Percentiles rank a stretch among this genome's conserved stretches.
Conservation (phyloP, 495 filamentous ascomycete species). For the Penicillium samsonianum region DNA sequence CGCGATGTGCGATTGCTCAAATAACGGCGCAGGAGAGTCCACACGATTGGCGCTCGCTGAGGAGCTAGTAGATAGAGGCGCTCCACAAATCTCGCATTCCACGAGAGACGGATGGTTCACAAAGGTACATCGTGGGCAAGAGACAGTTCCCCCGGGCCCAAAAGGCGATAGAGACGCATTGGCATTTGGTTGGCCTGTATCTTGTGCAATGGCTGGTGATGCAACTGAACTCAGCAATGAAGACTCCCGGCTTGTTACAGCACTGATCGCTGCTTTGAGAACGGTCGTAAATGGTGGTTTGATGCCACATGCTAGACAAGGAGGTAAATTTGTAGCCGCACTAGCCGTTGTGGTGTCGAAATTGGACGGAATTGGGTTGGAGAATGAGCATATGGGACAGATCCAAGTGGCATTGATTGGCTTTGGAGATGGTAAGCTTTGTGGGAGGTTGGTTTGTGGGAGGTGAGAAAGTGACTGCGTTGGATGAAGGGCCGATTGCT, state of each 20-base stretch:
- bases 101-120: conserved; percentile 84
- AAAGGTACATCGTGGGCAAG: conserved; percentile 91
- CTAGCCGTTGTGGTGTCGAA: conserved; percentile 82
- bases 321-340: conserved; percentile 71
- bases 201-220: conserved; percentile 16
- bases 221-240: conserved; percentile 23
- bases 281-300: conserved; percentile 81
- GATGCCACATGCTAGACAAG: conserved; percentile 92
- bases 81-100: conserved; percentile 90
- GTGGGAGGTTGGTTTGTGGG: conserved; percentile 21
- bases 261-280: conserved; percentile 79
- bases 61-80: conserved; percentile 46
- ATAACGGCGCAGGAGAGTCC: conserved; percentile 78
- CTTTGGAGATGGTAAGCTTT: conserved; percentile 31
- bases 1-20: conserved; percentile 38
- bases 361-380: conserved; percentile 91
- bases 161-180: background rate
- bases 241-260: conserved; percentile 56
- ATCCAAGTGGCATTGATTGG: conserved; percentile 81
- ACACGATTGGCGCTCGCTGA: conserved; percentile 39
- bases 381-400: conserved; percentile 94
- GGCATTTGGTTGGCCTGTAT: conserved; percentile 11
- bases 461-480: conserved; percentile 29
- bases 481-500: conserved; percentile 22
- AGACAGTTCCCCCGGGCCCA: conserved; percentile 21